Percentiles rank a stretch among this genome's conserved stretches.
Evolutionary conservation across 805 yeast genomes (phyloP).

Genomic region (Candida silvicultrix): DNA sequence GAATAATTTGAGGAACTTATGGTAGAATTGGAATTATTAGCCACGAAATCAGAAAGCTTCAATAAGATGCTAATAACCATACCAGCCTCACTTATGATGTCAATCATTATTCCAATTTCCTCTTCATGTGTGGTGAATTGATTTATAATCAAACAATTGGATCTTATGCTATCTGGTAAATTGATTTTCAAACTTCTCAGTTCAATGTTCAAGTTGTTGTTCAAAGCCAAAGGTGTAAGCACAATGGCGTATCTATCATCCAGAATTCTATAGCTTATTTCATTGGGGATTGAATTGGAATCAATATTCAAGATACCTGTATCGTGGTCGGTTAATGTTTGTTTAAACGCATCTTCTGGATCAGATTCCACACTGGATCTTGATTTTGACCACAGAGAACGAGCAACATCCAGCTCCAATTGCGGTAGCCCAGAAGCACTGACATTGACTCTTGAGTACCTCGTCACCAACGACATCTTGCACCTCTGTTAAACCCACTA

Average conservation of each 20-base stretch:
- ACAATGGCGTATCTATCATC: conserved; percentile 13
- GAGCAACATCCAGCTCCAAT: conserved; percentile 18
- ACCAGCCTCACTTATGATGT: conserved; percentile 46
- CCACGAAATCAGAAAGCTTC: conserved; percentile 35
- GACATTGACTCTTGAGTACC: conserved; percentile 7
- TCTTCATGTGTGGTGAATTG: conserved; percentile 23
- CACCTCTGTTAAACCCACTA: background rate
- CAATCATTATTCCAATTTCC: conserved; percentile 33
- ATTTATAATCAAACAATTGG: conserved; percentile 31
- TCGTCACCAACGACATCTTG: conserved; percentile 9
- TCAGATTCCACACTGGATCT: conserved; percentile 2
- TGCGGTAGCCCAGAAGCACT: background rate
- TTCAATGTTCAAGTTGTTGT: conserved; percentile 15
- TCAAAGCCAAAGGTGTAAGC: conserved; percentile 17
- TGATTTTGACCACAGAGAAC: conserved; percentile 15
- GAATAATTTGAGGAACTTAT: conserved; percentile 12
- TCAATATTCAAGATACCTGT: conserved; percentile 24
- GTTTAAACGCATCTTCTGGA: conserved; percentile 17
- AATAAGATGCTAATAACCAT: conserved; percentile 45
- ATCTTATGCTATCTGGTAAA: conserved; percentile 31
- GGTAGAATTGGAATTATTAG: conserved; percentile 6
- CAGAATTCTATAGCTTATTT: conserved; percentile 19
- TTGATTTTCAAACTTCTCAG: conserved; percentile 22
- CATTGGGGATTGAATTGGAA: conserved; percentile 28
- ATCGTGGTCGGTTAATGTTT: conserved; percentile 8